Conservation (phyloP, 2,329 filamentous ascomycete species). For the Ascochyta fabae region DNA sequence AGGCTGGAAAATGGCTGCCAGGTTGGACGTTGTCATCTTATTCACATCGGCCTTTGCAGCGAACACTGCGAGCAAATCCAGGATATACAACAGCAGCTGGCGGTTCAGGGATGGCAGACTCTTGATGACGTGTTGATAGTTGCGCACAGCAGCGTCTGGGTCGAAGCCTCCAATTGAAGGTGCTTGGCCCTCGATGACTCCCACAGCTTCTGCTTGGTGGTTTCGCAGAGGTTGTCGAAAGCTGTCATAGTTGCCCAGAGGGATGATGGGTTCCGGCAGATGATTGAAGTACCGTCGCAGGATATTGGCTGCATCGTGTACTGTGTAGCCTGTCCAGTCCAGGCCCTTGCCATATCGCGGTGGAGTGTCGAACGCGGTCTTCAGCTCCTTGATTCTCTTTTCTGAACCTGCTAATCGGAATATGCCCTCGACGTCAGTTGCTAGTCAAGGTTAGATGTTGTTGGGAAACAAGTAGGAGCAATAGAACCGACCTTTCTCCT, state of each 20-base stretch:
- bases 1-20: constrained; percentile 96
- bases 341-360: constrained; percentile 90
- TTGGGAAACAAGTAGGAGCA: neutral
- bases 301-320: constrained; percentile 97
- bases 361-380: constrained; percentile 89
- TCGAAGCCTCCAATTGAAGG: constrained; percentile 78
- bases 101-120: constrained; percentile 91
- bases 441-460: constrained; percentile 57
- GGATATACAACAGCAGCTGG: constrained; percentile 91
- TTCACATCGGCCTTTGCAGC: constrained; percentile 96
- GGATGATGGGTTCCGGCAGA: constrained; percentile 94
- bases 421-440: constrained; percentile 93
- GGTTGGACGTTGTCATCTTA: constrained; percentile 92
- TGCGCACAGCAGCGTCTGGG: constrained; percentile 74
- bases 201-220: constrained; percentile 73
- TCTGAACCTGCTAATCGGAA: constrained; percentile 95
- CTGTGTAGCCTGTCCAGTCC: constrained; percentile 96
- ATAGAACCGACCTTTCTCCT: constrained; percentile 83
- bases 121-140: constrained; percentile 89
- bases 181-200: constrained; percentile 66
- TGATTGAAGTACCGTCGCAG: constrained; percentile 94
- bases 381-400: constrained; percentile 97
- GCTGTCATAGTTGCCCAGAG: constrained; percentile 87
- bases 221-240: constrained; percentile 83
- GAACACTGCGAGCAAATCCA: constrained; percentile 94